Percentiles rank a stretch among this genome's conserved stretches.
These are phyloP conservation scores for Eucalyptus curtisii DNA, from an alignment of 345 rosid genomes.

Conservation along the genomic window DNA sequence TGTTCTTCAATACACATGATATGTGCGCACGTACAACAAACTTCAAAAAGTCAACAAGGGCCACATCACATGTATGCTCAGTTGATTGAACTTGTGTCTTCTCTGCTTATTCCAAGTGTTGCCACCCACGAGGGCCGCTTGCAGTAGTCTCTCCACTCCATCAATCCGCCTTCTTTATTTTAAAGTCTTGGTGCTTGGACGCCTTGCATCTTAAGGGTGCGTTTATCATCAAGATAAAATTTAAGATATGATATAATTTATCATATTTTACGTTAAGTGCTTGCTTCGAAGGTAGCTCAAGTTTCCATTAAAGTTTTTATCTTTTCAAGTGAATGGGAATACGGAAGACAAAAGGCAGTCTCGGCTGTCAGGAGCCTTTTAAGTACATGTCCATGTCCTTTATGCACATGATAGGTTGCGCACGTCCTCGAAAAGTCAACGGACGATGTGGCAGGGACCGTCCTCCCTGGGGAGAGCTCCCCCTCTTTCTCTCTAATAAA, in stretches of 20 bases:
- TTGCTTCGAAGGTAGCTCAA: fast-evolving
- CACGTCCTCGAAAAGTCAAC: background rate
- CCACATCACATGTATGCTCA: too few relatives aligned
- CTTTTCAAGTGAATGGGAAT: too few relatives aligned
- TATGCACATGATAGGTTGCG: background rate
- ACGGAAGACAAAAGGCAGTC: fast-evolving
- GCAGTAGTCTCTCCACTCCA: too few relatives aligned
- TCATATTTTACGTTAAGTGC: fast-evolving
- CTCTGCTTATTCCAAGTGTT: too few relatives aligned
- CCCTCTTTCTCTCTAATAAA: background rate
- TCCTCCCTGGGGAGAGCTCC: background rate
- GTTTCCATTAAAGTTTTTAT: fast-evolving
- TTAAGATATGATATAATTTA: fast-evolving
- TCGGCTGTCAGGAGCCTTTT: too few relatives aligned
- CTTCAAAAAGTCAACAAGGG: too few relatives aligned
- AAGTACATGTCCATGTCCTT: too few relatives aligned
- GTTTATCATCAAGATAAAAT: fast-evolving
- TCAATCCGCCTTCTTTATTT: fast-evolving
- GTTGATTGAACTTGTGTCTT: too few relatives aligned
- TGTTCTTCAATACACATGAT: too few relatives aligned
- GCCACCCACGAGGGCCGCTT: too few relatives aligned
- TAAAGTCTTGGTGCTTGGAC: too few relatives aligned
- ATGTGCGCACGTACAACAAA: too few relatives aligned
- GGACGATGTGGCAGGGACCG: background rate
- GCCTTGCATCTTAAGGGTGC: fast-evolving